Evolutionary conservation across 2,329 filamentous ascomycete species (phyloP), one percentile per base, ranked within the genome.

Genomic region (Stemphylium vesicarium): DNA sequence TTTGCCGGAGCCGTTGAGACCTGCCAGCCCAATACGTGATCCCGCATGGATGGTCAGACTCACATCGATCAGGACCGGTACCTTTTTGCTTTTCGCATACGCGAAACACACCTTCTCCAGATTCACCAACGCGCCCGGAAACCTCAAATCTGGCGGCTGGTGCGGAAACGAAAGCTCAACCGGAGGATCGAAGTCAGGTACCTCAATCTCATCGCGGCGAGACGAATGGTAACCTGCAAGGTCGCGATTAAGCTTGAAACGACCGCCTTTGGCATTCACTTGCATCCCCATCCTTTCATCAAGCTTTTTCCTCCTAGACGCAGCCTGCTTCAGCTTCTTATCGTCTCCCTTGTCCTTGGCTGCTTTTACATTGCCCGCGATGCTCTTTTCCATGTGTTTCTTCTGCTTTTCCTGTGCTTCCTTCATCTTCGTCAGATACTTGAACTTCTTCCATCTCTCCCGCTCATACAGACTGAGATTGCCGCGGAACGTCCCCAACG

Each of bases 301-400:
- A 1, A 96, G 81, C 71, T 92, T 93, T 79, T 92, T 94, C 77
- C 93, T 90, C 0, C 91, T 82, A 4, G 88, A 91, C 59, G 92
- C 93, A 4, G 91, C 91, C 78, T 93, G 90, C n/a, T 90, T 86
- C 2, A 96, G 81, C 71, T 92, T 93, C 70, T 94, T 94, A 64
- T 92, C 88, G 67, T 96, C 91, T 26, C 91, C 90, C 22, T 88
- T 88, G 42, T 87, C 86, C 71, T 88, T 90, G 6, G 90, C 92
- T 16, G 88, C 84, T 61, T 88, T 88, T 66, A 92, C 84, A 62
- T 90, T 94, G 55, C 88, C 84, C 16, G 84, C 81, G 45, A 96
- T 92, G 0, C 87, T 90, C 64, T 90, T 85, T 74, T 94, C 88
- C 57, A 96, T 90, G 66, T 95, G 90, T 3, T 89, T 86, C 50